phyloP scores from a whole-genome alignment of 2,329 filamentous ascomycete genomes.

The Colletotrichum tropicicola region DNA sequence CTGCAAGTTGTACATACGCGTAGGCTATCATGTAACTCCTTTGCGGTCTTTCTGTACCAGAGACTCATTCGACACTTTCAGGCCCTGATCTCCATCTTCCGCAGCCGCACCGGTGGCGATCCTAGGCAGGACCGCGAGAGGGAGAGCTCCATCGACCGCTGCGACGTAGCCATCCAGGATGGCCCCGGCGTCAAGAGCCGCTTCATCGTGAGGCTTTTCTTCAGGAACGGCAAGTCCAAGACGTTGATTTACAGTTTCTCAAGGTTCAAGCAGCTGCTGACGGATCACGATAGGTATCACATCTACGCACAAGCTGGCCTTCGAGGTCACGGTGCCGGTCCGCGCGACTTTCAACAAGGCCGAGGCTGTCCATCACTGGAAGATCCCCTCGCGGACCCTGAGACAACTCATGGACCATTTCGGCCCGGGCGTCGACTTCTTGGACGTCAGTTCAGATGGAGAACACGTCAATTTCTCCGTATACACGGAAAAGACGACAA shows the following conservation, averaged over 20 bases:
- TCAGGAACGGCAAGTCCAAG: slow-evolving; percentile 68
- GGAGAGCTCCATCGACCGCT: slow-evolving; percentile 77
- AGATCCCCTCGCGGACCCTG: slow-evolving; percentile 74
- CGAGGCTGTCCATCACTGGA: slow-evolving; percentile 75
- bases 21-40: slow-evolving; percentile 39
- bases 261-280: neutral
- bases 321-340: slow-evolving; percentile 77
- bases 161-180: slow-evolving; percentile 79
- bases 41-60: neutral
- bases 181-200: slow-evolving; percentile 76
- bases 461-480: slow-evolving; percentile 82
- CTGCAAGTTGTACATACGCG: slow-evolving; percentile 79
- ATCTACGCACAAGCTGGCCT: slow-evolving; percentile 80
- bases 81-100: slow-evolving; percentile 79
- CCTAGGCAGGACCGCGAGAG: slow-evolving; percentile 65
- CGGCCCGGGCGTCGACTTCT: slow-evolving; percentile 80
- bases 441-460: slow-evolving; percentile 80
- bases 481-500: slow-evolving; percentile 81
- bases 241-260: no score
- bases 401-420: slow-evolving; percentile 84
- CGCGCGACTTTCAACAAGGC: slow-evolving; percentile 78
- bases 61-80: slow-evolving; percentile 36
- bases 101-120: slow-evolving; percentile 69
- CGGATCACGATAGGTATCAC: slow-evolving; percentile 64
- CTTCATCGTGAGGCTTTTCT: slow-evolving; percentile 77